Evolutionary conservation across 805 yeast genomes (phyloP), one percentile per base, ranked within the genome.

Genomic region (Ogataea zsoltii): DNA sequence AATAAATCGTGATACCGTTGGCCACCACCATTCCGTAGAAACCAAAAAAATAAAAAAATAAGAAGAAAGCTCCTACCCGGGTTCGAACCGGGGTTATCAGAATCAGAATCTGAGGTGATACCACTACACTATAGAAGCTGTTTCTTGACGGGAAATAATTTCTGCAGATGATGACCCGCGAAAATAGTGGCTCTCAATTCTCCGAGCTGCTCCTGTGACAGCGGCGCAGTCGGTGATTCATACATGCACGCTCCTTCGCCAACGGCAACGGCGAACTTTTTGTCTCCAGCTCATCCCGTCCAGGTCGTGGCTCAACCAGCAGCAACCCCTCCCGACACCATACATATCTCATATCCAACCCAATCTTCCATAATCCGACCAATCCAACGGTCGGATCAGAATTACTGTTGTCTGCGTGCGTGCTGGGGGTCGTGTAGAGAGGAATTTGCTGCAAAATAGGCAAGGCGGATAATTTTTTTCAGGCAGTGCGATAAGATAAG

Each of bases 71-170:
- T 62, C 64, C 58, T 56, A 62, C 66, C 66, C 66, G 66, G 66
- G 62, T 62, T 62, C 66, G 66, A 62, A 62, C 66, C 60, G 66
- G 64, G 66, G 66, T 62, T 62, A 53, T 51, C 63, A 54, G 66
- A 61, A 62, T 62, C 66, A 62, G 66, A 60, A 62, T 61, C 66
- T 54, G 61, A 62, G 52, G 66, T 62, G 66, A 62, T 62, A 60
- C 66, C 65, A 62, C 66, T 61, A 62, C 65, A 62, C 64, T 60
- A 61, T 54, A 54, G 55, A 48, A 50, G 54, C 54, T 38, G 34
- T 36, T 50, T 50, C 41, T 28, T 28, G 31, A 12, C 31, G 31
- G 14, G 31, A 7, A 12, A 28, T n/a, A 28, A 28, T 7, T 28
- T 28, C 14, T 6, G 13, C 13, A n/a, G 14, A 28, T 12, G 6